phyloP scores from a whole-genome alignment of 768 basidiomycete species.

The Suillus decipiens region DNA sequence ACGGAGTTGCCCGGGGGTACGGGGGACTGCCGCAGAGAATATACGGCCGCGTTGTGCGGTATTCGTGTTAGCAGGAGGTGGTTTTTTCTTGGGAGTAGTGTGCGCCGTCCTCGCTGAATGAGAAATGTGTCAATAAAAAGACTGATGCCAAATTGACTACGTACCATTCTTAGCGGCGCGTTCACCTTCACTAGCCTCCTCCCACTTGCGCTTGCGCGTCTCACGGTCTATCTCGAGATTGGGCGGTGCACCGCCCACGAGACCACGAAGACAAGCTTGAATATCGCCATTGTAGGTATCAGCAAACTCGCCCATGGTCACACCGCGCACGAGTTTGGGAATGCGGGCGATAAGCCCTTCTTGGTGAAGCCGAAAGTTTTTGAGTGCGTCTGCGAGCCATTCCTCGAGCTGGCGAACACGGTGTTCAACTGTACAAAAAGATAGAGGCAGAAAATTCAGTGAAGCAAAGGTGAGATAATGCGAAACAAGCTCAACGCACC shows the following conservation, averaged over 20 bases:
- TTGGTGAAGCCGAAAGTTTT: constrained; percentile 74
- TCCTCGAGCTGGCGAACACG: constrained; percentile 71
- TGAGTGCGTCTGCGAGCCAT: constrained; percentile 72
- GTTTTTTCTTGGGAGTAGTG: constrained; percentile 55
- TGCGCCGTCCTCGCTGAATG: constrained; percentile 45
- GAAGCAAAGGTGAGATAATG: neutral
- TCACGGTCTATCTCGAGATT: constrained; percentile 60
- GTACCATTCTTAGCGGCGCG: constrained; percentile 64
- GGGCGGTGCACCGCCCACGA: constrained; percentile 49
- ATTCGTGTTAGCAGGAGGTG: constrained; percentile 51
- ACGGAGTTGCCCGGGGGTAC: constrained; percentile 18
- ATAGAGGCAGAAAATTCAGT: constrained; percentile 6
- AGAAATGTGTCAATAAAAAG: constrained; percentile 9
- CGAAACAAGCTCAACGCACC: constrained; percentile 40
- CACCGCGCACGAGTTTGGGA: constrained; percentile 69
- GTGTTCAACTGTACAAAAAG: constrained; percentile 47
- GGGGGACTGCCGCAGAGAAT: constrained; percentile 24
- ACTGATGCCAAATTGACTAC: constrained; percentile 16
- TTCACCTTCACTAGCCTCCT: constrained; percentile 42
- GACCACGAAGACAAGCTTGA: constrained; percentile 66
- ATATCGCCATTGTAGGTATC: constrained; percentile 77
- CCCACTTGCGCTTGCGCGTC: constrained; percentile 78
- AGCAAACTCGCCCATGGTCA: constrained; percentile 78
- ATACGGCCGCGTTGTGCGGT: constrained; percentile 51
- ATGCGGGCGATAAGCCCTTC: constrained; percentile 74